Conservation (phyloP, 495 filamentous ascomycete species). For the Xanthoparmelia taractica region DNA sequence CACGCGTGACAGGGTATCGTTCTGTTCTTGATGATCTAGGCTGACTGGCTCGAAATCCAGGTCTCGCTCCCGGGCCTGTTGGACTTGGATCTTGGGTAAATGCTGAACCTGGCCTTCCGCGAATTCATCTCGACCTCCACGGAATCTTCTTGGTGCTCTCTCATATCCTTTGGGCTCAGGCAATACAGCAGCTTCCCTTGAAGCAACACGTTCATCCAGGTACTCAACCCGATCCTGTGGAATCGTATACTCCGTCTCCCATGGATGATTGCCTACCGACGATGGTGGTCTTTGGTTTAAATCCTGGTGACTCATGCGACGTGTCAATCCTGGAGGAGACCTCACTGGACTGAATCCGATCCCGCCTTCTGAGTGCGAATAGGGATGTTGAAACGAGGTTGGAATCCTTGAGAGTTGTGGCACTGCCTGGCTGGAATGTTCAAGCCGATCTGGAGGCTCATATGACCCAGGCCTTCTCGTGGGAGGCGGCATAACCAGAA, state of each 20-base stretch:
- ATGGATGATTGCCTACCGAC: slow-evolving; percentile 8
- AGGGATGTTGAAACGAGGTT: slow-evolving; percentile 12
- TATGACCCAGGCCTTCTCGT: background rate
- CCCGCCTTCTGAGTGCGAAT: background rate
- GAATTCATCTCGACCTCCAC: slow-evolving; percentile 63
- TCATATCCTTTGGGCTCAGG: slow-evolving; percentile 14
- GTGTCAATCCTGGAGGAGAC: slow-evolving; percentile 1
- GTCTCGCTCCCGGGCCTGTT: slow-evolving; percentile 67
- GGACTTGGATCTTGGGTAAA: slow-evolving; percentile 57
- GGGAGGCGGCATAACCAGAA: slow-evolving; percentile 3
- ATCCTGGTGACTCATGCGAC: slow-evolving; percentile 11
- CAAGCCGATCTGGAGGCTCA: slow-evolving; percentile 7
- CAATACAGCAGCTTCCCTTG: slow-evolving; percentile 13
- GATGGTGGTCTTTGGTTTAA: slow-evolving; percentile 4
- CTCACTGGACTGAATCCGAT: background rate
- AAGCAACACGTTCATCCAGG: slow-evolving; percentile 8
- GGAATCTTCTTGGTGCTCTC: slow-evolving; percentile 16
- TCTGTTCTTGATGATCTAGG: slow-evolving; percentile 74
- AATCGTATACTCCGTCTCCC: slow-evolving; percentile 14
- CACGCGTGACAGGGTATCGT: slow-evolving; percentile 66
- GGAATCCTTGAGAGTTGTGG: slow-evolving; percentile 2
- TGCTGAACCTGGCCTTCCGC: slow-evolving; percentile 71
- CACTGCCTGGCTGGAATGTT: background rate
- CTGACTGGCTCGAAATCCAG: slow-evolving; percentile 75
- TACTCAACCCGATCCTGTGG: slow-evolving; percentile 14